These are phyloP conservation scores for Colletotrichum cereale DNA, from an alignment of 2,329 filamentous ascomycete species.

Conservation along the genomic window DNA sequence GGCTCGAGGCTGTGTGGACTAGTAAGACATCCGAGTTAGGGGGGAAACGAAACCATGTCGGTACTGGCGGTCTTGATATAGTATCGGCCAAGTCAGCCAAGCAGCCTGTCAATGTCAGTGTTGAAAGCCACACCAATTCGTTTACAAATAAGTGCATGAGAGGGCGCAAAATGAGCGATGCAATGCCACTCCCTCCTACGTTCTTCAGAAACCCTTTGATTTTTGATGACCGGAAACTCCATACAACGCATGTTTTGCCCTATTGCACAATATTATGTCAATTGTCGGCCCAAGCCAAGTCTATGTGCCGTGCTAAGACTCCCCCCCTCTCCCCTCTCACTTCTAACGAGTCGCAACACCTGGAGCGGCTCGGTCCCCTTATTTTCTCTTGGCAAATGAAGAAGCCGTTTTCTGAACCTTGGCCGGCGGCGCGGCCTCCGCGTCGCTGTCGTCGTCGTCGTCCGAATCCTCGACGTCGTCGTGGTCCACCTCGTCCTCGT, in stretches of 20 bases:
- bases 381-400: constrained; percentile 54
- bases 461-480: constrained; percentile 69
- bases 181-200: no score
- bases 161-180: background rate
- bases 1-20: background rate
- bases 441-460: constrained; percentile 68
- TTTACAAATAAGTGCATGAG: background rate
- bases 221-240: constrained; percentile 34
- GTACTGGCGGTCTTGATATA: background rate
- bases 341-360: constrained; percentile 7
- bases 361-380: constrained; percentile 34
- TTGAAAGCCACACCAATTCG: background rate
- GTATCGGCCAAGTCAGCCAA: background rate
- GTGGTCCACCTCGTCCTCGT: constrained; percentile 71
- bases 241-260: constrained; percentile 27
- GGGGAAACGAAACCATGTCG: no score
- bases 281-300: constrained; percentile 40
- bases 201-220: constrained; percentile 17
- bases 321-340: background rate
- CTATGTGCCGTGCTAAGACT: constrained; percentile 37
- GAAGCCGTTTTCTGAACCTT: constrained; percentile 58
- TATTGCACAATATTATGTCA: constrained; percentile 39
- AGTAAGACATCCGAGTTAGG: background rate
- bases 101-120: background rate
- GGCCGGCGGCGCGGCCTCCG: constrained; percentile 61